Evolutionary conservation across 148 eudicot species (phyloP).

Genomic region (Simmondsia chinensis): DNA sequence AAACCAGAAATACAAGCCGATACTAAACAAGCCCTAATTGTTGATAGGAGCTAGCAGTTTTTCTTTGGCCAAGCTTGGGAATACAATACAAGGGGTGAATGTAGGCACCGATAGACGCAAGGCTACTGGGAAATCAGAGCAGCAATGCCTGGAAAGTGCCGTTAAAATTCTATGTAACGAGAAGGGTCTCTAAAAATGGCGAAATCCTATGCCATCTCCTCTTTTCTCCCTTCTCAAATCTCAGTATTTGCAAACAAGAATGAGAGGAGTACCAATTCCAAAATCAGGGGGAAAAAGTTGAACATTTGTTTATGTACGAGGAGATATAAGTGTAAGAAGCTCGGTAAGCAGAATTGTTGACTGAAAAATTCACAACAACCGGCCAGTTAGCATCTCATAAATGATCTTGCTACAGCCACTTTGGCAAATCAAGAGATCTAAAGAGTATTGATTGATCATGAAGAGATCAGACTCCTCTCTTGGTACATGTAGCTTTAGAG

Average conservation of each 20-base stretch:
- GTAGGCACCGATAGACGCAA: conserved; percentile 1
- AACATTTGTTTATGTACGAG: too few relatives aligned
- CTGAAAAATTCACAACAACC: conserved; percentile 6
- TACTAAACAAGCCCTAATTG: too few relatives aligned
- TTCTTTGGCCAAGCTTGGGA: too few relatives aligned
- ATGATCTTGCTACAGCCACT: conserved; percentile 9
- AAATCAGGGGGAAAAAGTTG: neutral
- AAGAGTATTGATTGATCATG: too few relatives aligned
- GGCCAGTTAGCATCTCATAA: conserved; percentile 6
- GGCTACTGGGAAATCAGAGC: neutral
- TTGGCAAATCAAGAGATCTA: conserved; percentile 3
- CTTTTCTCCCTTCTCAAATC: neutral
- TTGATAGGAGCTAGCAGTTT: too few relatives aligned
- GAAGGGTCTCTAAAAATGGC: conserved; percentile 3
- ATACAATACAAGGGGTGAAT: too few relatives aligned
- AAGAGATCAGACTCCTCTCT: neutral
- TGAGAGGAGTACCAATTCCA: neutral
- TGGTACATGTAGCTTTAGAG: conserved; percentile 6
- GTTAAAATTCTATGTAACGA: neutral
- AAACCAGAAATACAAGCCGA: too few relatives aligned
- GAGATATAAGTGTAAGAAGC: conserved; percentile 5
- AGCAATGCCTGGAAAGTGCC: neutral
- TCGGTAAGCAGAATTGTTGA: conserved; percentile 10
- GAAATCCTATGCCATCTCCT: conserved; percentile 1
- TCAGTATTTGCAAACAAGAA: neutral